A percentile compares a stretch with the other conserved stretches of the same genome.
Evolutionary conservation across 441 rosid species (phyloP).

Genomic region (Hypseocharis bilobata): DNA sequence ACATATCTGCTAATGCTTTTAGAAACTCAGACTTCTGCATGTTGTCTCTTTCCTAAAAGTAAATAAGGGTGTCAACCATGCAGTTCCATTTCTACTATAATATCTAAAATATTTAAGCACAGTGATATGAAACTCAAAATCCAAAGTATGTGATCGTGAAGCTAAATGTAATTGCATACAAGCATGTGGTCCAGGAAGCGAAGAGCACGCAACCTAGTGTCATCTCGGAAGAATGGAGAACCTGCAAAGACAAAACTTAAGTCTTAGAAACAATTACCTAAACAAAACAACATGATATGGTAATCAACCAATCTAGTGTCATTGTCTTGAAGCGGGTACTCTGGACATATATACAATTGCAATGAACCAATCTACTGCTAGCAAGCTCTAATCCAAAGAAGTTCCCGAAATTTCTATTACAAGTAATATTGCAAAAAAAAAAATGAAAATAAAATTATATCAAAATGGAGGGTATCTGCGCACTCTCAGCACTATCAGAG

Average conservation of each 20-base stretch:
- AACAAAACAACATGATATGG: constrained; percentile 5
- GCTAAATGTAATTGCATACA: constrained; percentile 43
- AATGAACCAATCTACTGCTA: neutral
- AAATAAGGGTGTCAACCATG: constrained; percentile 17
- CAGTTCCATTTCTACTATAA: neutral
- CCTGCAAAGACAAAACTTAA: constrained; percentile 43
- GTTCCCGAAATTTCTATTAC: neutral
- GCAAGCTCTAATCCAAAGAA: neutral
- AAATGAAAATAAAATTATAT: too few species aligned
- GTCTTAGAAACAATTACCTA: constrained; percentile 15
- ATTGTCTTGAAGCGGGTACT: too few species aligned
- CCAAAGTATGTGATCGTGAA: constrained; percentile 11
- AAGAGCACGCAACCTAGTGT: constrained; percentile 94
- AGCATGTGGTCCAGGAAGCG: constrained; percentile 97
- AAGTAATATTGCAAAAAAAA: too few species aligned
- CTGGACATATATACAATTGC: neutral
- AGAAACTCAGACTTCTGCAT: constrained; percentile 97
- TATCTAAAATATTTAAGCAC: neutral
- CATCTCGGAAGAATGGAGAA: constrained; percentile 77
- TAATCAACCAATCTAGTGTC: too few species aligned
- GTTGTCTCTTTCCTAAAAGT: constrained; percentile 80
- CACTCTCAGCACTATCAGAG: too few species aligned
- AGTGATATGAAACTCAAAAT: neutral
- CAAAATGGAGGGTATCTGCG: too few species aligned
- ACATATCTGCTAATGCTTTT: constrained; percentile 93